A percentile compares a stretch with the other conserved stretches of the same genome.
Evolutionary conservation across 495 filamentous ascomycete species (phyloP).

Genomic region (Hyphodiscus hymeniophilus): DNA sequence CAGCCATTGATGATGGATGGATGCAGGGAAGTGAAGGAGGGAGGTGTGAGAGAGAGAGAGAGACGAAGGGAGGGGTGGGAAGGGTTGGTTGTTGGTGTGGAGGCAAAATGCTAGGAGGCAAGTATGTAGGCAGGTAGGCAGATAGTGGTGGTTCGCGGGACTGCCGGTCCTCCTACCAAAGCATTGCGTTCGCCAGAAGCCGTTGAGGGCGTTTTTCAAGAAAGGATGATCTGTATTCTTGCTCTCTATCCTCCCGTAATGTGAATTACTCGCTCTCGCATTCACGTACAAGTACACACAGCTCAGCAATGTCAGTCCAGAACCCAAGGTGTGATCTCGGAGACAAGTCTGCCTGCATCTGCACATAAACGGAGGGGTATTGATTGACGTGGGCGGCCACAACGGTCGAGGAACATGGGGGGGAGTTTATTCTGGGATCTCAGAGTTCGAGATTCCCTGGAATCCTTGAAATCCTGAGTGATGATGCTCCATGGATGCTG

Average conservation of each 20-base stretch:
- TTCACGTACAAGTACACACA: no score
- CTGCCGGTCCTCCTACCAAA: no score
- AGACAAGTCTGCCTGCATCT: neutral
- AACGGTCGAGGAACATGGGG: neutral
- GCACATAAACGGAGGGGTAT: neutral
- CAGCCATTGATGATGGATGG: neutral
- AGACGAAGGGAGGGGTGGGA: no score
- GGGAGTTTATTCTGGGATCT: neutral
- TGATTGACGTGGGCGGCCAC: neutral
- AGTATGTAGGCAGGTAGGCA: neutral
- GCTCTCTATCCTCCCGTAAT: no score
- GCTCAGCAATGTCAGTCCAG: no score
- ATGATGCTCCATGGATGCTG: conserved; percentile 1
- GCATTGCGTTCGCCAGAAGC: conserved; percentile 14
- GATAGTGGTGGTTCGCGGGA: conserved; percentile 20
- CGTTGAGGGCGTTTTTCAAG: conserved; percentile 18
- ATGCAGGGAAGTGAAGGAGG: no score
- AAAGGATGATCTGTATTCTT: neutral
- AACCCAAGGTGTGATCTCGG: neutral
- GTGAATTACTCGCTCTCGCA: no score
- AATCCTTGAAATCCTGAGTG: no score
- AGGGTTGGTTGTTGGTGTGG: conserved; percentile 2
- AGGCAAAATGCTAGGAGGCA: conserved; percentile 11
- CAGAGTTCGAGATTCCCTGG: neutral
- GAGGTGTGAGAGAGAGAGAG: no score